Base-by-base conservation (phyloP, 306 rosid genomes). In the Casuarina equisetifolia region DNA sequence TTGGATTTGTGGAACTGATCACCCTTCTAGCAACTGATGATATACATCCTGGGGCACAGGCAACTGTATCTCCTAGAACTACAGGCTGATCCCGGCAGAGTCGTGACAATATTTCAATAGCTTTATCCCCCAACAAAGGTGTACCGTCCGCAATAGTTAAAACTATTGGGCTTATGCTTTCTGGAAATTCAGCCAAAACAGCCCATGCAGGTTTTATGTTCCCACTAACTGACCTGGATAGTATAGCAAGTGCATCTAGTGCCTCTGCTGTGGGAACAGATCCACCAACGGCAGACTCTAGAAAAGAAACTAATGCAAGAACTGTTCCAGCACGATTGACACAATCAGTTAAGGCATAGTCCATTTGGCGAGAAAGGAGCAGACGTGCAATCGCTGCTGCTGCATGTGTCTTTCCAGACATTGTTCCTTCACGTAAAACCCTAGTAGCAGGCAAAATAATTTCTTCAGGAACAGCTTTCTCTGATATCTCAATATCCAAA, bases 371-470 rank as follows among this genome's bases (percentile, higher is more conserved):
- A 83, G 90, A 92, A 76, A 85, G 92, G 74, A 95, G 87, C 76
- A 95, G 86, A 79, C 97, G 97, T 70, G 97, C 93, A 81, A 92
- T 90, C 53, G 93, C 98, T 52, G 98, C 97, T 77, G 98, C 97
- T 69, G 98, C 97, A 83, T 84, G 93, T 77, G 91, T 77, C 84
- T 95, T 92, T 69, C 98, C 97, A 38, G 87, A 87, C 49, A 86
- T 63, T 20, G 97, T 82, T 80, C 98, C 97, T 86, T 94, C 97
- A 45, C 78, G 83, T 82, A 94, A 81, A 74, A 94, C 93, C 89
- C 93, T 89, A 44, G 98, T 90, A 70, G 98, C 98, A 44, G 97
- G 97, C 76, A 92, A 80, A 82, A 92, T 85, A 84, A 94, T 88
- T 79, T 94, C 97, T 83, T 90, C 97, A 38, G 88, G 81, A 80